phyloP scores from a whole-genome alignment of 768 basidiomycete genomes.

The Lactarius trivialis region DNA sequence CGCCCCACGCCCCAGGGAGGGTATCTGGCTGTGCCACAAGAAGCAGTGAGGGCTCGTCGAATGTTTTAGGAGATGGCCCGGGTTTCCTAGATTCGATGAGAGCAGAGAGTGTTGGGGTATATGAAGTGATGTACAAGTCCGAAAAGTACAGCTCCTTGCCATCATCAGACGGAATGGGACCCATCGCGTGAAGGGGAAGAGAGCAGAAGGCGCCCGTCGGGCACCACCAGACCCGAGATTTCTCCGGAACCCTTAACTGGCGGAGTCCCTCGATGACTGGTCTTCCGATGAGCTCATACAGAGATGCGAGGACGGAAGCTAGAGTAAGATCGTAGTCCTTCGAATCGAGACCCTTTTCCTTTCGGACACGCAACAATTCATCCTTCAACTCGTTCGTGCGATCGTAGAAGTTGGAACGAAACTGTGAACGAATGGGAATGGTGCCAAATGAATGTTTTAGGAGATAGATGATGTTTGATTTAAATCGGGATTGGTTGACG shows the following conservation, averaged over 20 bases:
- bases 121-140: neutral
- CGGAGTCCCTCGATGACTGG: too few species aligned
- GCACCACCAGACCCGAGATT: neutral
- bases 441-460: too few species aligned
- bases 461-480: too few species aligned
- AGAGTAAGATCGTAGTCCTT: neutral
- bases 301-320: neutral
- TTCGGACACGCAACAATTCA: neutral
- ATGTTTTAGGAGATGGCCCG: neutral
- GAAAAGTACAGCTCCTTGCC: neutral
- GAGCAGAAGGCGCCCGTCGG: neutral
- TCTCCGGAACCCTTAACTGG: neutral
- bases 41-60: neutral
- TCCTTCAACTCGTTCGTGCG: constrained; percentile 40
- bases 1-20: neutral
- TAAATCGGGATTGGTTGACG: constrained; percentile 3
- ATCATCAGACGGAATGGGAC: neutral
- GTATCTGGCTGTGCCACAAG: neutral
- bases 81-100: neutral
- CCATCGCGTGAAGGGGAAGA: constrained; percentile 8
- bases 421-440: too few species aligned
- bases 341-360: neutral
- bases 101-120: too few species aligned
- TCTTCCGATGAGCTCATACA: neutral
- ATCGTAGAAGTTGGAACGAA: constrained; percentile 59